Evolutionary conservation across 768 basidiomycete genomes (phyloP).

Genomic region (Tylopilus subfusipes): DNA sequence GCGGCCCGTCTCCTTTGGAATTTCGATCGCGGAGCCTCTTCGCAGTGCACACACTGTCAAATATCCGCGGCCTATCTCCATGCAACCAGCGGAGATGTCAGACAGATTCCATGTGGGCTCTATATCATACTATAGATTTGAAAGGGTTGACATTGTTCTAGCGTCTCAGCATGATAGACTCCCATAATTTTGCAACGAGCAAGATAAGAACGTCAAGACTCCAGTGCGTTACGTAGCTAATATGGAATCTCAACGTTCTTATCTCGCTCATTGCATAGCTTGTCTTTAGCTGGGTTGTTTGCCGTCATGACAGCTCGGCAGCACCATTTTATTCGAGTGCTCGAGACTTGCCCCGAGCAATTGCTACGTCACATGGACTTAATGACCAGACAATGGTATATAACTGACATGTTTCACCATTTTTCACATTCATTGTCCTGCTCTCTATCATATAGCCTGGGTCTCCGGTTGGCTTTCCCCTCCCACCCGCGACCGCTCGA

Average conservation of each 20-base stretch:
- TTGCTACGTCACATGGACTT: constrained; percentile 1
- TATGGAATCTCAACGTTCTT: background rate
- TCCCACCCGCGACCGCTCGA: background rate
- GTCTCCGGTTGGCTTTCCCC: background rate
- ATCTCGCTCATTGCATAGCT: constrained; percentile 1
- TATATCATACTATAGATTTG: no score
- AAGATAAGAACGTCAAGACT: no score
- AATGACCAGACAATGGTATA: constrained; percentile 22
- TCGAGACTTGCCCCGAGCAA: background rate
- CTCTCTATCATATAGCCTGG: constrained; percentile 15
- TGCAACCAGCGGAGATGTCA: background rate
- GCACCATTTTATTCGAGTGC: background rate
- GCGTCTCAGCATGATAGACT: background rate
- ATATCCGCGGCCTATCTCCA: constrained; percentile 6
- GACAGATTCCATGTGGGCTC: no score
- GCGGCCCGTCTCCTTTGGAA: constrained; percentile 5
- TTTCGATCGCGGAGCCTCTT: constrained; percentile 1
- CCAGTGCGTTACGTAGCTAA: no score
- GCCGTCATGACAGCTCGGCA: constrained; percentile 7
- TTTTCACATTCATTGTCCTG: constrained; percentile 14
- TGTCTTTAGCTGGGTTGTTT: background rate
- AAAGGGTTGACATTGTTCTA: no score
- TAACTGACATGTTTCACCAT: constrained; percentile 23
- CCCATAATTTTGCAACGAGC: background rate
- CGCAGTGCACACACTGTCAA: background rate